Evolutionary conservation across 108 stramenopile genomes (phyloP).

Genomic region (Aurantiochytrium sp.): DNA sequence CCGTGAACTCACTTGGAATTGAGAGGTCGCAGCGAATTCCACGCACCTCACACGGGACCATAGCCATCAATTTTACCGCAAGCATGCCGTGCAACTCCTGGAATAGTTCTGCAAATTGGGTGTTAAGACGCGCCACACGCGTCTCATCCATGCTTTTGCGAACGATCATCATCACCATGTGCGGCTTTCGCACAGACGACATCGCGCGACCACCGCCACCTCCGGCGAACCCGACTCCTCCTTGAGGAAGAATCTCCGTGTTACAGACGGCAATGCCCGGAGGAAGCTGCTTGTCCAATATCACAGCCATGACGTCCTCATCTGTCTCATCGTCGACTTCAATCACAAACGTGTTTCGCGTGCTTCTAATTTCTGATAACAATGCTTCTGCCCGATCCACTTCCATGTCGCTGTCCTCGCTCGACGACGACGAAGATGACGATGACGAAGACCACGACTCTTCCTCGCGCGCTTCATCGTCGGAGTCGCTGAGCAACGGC

Average conservation of each 20-base stretch:
- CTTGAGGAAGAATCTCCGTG: conserved; percentile 63
- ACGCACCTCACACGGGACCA: neutral
- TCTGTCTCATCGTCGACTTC: conserved; percentile 85
- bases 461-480: neutral
- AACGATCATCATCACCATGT: conserved; percentile 75
- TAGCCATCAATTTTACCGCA: neutral
- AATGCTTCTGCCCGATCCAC: neutral
- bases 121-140: conserved; percentile 68
- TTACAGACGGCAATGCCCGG: conserved; percentile 64
- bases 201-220: conserved; percentile 35
- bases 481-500: neutral
- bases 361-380: neutral
- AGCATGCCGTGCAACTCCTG: conserved; percentile 71
- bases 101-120: conserved; percentile 66
- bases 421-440: neutral
- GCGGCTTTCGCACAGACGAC: conserved; percentile 42
- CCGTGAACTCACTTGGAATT: neutral
- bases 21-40: neutral
- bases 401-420: neutral
- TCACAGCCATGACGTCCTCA: conserved; percentile 70
- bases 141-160: conserved; percentile 68
- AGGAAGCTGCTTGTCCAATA: conserved; percentile 60
- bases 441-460: conserved; percentile 5
- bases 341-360: conserved; percentile 52
- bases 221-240: conserved; percentile 62